Evolutionary conservation across 345 rosid genomes (phyloP), one percentile per base, ranked within the genome.

Genomic region (Raphanus raphanistrum): DNA sequence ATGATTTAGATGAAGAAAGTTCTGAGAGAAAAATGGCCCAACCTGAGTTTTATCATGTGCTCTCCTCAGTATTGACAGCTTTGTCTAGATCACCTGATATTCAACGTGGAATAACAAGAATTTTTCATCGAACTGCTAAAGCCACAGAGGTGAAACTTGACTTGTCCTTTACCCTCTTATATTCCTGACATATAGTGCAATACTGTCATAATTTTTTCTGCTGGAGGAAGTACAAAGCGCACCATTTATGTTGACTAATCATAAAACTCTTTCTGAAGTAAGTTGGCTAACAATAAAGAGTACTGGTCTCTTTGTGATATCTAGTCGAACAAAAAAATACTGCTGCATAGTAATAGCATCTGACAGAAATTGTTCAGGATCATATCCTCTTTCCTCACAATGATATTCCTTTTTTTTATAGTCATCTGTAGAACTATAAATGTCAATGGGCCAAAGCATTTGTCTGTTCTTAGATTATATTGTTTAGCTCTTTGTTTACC

Each of bases 61-160:
- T 94, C 83, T 89, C 92, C 57, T 73, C 91, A 54, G 89, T 90
- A 80, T 86, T 94, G 86, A 90, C 92, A 68, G 66, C 60, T 70
- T 85, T 92, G 87, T 89, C 93, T 76, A 88, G 89, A 81, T 85
- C 88, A 59, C 88, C 90, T 67, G 98, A 94, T 84, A 83, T 94
- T 78, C 97, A 94, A 78, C 98, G 98, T 70, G 98, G 98, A 82
- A 87, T 92, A 83, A 88, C 98, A 69, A 90, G 98, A 84, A 92
- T 94, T 71, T 94, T 92, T 82, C 96, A 90, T 84, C 89, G 86
- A 36, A 94, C 97, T 82, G 94, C 97, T 73, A 83, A 92, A 79
- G 88, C 97, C 68, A 72, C 89, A 76, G 98, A 94, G 97, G 98
- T 94, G 81, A 75, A 70, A 57, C 21, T 69, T 55, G 58, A 61